Percentiles rank a stretch among this genome's conserved stretches.
These are phyloP conservation scores for Rhododendron molle DNA, from an alignment of 148 eudicot species.

Conservation along the genomic window DNA sequence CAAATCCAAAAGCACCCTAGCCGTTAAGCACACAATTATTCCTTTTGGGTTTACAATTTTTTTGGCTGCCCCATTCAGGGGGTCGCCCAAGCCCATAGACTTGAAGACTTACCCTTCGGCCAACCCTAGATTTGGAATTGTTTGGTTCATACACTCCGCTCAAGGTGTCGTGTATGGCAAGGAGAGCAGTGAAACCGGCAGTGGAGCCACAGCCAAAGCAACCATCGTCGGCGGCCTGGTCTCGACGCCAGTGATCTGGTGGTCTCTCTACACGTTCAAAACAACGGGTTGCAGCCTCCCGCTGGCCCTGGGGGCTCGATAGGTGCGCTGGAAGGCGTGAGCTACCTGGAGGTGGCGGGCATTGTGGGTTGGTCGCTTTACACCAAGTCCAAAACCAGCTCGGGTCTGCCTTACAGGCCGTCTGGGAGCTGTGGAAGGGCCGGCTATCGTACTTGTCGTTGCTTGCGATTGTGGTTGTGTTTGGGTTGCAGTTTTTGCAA, in stretches of 20 bases:
- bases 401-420: constrained; percentile 87
- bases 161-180: constrained; percentile 50
- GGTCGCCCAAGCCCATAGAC: too few relatives aligned
- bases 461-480: constrained; percentile 76
- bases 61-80: too few relatives aligned
- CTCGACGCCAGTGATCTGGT: constrained; percentile 70
- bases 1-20: too few relatives aligned
- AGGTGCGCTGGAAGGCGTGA: constrained; percentile 90
- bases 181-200: constrained; percentile 30
- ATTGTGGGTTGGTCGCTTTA: constrained; percentile 86
- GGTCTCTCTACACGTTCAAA: constrained; percentile 93
- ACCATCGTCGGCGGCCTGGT: constrained; percentile 70
- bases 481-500: constrained; percentile 64
- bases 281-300: constrained; percentile 97
- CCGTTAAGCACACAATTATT: too few relatives aligned
- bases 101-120: too few relatives aligned
- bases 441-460: constrained; percentile 69
- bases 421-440: constrained; percentile 95
- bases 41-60: too few relatives aligned
- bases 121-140: too few relatives aligned
- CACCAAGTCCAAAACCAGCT: constrained; percentile 83
- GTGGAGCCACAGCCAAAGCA: constrained; percentile 28
- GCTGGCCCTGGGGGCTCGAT: constrained; percentile 89
- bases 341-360: constrained; percentile 72
- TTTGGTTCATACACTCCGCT: too few relatives aligned